Conservation (phyloP, 768 basidiomycete genomes). For the Rhodosporidiobolus sp. region DNA sequence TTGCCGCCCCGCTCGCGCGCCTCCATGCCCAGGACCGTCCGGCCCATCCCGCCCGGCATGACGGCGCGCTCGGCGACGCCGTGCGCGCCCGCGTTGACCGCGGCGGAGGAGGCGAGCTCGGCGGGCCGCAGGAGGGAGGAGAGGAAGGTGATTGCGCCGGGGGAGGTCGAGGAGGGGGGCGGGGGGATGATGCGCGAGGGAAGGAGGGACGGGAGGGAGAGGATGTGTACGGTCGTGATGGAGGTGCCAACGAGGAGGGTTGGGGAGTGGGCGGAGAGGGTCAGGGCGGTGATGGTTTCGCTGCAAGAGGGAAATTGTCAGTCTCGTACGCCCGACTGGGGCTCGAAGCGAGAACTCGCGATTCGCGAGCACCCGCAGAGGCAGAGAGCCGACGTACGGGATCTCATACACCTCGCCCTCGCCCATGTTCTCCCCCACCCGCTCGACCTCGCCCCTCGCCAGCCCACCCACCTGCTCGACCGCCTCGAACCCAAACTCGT, state of each 20-base stretch:
- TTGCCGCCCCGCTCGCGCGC: slow-evolving; percentile 48
- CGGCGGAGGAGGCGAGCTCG: slow-evolving; percentile 57
- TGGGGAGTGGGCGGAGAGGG: slow-evolving; percentile 73
- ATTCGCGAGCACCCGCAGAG: neutral
- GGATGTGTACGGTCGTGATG: slow-evolving; percentile 66
- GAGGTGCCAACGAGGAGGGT: slow-evolving; percentile 78
- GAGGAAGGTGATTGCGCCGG: slow-evolving; percentile 65
- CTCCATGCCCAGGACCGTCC: slow-evolving; percentile 43
- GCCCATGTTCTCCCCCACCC: slow-evolving; percentile 55
- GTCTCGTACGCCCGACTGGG: neutral
- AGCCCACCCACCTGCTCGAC: slow-evolving; percentile 73
- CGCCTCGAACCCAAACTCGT: slow-evolving; percentile 21
- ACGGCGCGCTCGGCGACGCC: slow-evolving; percentile 45
- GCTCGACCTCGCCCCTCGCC: slow-evolving; percentile 67
- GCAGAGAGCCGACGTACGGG: slow-evolving; percentile 40
- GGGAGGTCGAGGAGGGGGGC: slow-evolving; percentile 57
- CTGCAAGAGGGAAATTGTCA: slow-evolving; percentile 50
- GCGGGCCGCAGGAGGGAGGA: slow-evolving; percentile 77
- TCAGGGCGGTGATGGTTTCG: slow-evolving; percentile 66
- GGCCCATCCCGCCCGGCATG: slow-evolving; percentile 39
- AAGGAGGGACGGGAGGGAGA: slow-evolving; percentile 88
- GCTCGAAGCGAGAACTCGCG: neutral
- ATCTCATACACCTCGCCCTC: slow-evolving; percentile 48
- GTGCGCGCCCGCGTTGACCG: slow-evolving; percentile 1
- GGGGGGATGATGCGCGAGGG: slow-evolving; percentile 68